Percentiles rank a stretch among this genome's conserved stretches.
These are phyloP conservation scores for Dactylonectria macrodidyma DNA, from an alignment of 2,329 filamentous ascomycete species.

Conservation along the genomic window DNA sequence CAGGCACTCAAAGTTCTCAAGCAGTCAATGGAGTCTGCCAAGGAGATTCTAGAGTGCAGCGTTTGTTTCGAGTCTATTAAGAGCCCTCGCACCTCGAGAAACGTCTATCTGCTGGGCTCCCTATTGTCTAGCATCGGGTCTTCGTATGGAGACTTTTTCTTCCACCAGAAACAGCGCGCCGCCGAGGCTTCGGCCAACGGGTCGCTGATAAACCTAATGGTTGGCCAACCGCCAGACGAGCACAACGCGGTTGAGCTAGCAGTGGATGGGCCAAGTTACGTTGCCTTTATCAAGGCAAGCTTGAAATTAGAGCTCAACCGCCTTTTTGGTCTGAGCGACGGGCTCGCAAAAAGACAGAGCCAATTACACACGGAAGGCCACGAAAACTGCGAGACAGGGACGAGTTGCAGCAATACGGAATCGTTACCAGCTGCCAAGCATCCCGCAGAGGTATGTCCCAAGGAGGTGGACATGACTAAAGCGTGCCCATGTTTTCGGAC, in stretches of 20 bases:
- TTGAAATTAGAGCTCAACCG: background rate
- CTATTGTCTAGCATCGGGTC: background rate
- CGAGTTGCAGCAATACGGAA: constrained; percentile 33
- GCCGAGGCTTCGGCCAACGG: background rate
- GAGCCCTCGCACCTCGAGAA: background rate
- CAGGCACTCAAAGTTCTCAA: background rate
- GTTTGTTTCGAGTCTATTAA: background rate
- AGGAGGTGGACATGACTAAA: constrained; percentile 35
- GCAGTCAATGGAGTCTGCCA: background rate
- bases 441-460: constrained; percentile 31
- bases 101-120: background rate
- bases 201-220: background rate
- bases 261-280: background rate
- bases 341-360: constrained; percentile 23
- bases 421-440: constrained; percentile 21
- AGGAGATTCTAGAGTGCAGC: background rate
- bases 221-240: background rate
- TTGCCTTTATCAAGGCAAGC: background rate
- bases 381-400: constrained; percentile 34
- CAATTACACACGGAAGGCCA: constrained; percentile 33
- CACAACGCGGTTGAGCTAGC: background rate
- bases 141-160: background rate
- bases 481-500: constrained; percentile 35
- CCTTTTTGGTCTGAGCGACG: constrained; percentile 30
- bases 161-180: background rate